Base-by-base conservation (phyloP, 257 asterid species). In the Solanum peruvianum region DNA sequence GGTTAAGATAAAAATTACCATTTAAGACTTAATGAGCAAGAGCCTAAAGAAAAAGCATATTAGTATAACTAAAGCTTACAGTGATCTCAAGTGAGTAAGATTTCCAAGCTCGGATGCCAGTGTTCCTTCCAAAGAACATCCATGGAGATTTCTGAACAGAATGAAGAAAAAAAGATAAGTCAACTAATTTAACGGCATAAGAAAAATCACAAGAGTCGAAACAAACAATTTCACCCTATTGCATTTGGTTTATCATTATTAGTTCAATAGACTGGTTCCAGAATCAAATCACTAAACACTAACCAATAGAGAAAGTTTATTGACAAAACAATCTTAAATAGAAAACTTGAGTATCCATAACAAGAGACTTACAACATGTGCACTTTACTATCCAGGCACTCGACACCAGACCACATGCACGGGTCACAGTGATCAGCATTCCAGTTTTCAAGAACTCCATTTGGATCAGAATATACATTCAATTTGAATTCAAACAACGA, bases 361-460 rank as follows among this genome's bases (percentile, higher is more conserved):
- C 12, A 85, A 82, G 85, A 86, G 25, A 91, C 99, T 94, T 92
- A 97, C 99, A 97, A 87, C 86, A 70, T 86, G 88, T 89, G 88
- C 89, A 97, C 99, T 90, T 90, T 85, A 33, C 96, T 94, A 37
- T 93, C 96, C 60, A 88, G 72, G 86, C 99, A 97, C 78, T 88
- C 91, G 52, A 97, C 88, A 56, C 99, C 99, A 3, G 90, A 89
- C 99, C 99, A 97, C 90, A 82, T 84, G 89, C 99, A 97, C 1
- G 98, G 98, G 86, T 93, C 92, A 85, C 87, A 87, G 58, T 95
- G 96, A 87, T 88, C 77, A 25, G 93, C 87, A 85, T 92, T 91
- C 99, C 99, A 97, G 88, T 93, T 89, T 31, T 89, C 91, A 87
- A 97, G 91, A 88, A 91, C 93, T 31, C 94, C 93, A 85, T 87